Conservation (phyloP, 805 yeast species). For the Nakazawaea ernobii region DNA sequence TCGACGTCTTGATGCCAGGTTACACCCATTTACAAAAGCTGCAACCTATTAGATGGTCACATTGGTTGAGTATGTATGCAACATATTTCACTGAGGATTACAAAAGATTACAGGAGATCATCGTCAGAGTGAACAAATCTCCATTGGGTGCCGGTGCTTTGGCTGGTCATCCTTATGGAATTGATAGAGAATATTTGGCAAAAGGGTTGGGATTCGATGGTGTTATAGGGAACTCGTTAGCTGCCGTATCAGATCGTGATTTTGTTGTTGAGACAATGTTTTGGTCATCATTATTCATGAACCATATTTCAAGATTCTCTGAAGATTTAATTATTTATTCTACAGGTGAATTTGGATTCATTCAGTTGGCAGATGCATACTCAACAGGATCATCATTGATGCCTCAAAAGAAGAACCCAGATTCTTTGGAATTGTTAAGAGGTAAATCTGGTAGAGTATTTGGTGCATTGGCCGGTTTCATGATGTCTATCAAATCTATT, state of each 20-base stretch:
- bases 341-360: conserved; percentile 94
- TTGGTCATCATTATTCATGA: conserved; percentile 94
- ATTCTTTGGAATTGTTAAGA: conserved; percentile 87
- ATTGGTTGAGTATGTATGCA: conserved; percentile 92
- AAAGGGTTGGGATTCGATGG: conserved; percentile 71
- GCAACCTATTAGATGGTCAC: conserved; percentile 99
- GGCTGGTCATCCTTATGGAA: conserved; percentile 99
- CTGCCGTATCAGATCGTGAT: conserved; percentile 98
- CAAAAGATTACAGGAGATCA: conserved; percentile 74
- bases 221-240: conserved; percentile 89
- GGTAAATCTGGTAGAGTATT: conserved; percentile 98
- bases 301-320: conserved; percentile 88
- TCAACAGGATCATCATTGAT: conserved; percentile 97
- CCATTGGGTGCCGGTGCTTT: conserved; percentile 98
- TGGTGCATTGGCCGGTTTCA: conserved; percentile 90
- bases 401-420: conserved; percentile 99
- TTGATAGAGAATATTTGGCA: conserved; percentile 89
- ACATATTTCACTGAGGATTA: conserved; percentile 91
- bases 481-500: conserved; percentile 94
- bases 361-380: conserved; percentile 92
- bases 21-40: conserved; percentile 98
- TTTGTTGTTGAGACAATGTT: conserved; percentile 93
- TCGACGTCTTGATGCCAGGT: conserved; percentile 96
- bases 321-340: conserved; percentile 96
- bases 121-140: conserved; percentile 75